Base-by-base conservation (phyloP, 2,329 filamentous ascomycete species). In the Polytolypa hystricis region DNA sequence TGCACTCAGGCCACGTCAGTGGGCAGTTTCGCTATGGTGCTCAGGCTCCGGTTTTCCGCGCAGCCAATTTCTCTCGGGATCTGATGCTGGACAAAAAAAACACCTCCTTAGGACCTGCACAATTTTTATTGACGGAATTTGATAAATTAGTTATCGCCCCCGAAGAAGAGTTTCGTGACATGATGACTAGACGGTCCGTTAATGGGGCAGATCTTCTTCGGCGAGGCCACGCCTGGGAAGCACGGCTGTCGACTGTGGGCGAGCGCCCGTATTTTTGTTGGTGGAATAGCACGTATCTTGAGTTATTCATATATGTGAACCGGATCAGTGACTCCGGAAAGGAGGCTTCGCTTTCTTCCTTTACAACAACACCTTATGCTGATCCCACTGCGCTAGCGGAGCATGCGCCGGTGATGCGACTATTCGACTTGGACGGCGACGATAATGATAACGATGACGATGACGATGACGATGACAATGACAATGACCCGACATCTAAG, bases 221-320 rank as follows among this genome's bases (percentile, higher is more conserved):
- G 40, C 36, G 48, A 44, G 39, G 44, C 60, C 39, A 62, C 30
- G 21, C 35, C 18, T 12, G 11, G 14, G 27, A 62, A 26, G 60
- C 65, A 43, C 53, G 63, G 34, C 61, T 66, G 38, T 52, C 61
- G 8, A 52, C 61, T 38, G 64, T 67, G n/a, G 73, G 73, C 6
- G 73, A 80, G 23, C 67, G 66, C 40, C 76, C 77, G 2, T 83
- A 77, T 77, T 79, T 75, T 48, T 83, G 78, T 54, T 73, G 71
- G 52, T 83, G 77, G 76, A 82, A 82, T 50, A 61, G 65, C 10
- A 82, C 78, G 0, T 65, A 75, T 36, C 64, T 81, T 33, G 78
- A 82, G 53, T 71, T 73, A 25, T 81, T 80, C 55, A 68, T 83
- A 31, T 83, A 80, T 48, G 62, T 74, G 36, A 67, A 73, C 37